Percentiles rank a stretch among this genome's conserved stretches.
Conservation (phyloP, 2,329 filamentous ascomycete species). For the Paraphaeosphaeria sporulosa region DNA sequence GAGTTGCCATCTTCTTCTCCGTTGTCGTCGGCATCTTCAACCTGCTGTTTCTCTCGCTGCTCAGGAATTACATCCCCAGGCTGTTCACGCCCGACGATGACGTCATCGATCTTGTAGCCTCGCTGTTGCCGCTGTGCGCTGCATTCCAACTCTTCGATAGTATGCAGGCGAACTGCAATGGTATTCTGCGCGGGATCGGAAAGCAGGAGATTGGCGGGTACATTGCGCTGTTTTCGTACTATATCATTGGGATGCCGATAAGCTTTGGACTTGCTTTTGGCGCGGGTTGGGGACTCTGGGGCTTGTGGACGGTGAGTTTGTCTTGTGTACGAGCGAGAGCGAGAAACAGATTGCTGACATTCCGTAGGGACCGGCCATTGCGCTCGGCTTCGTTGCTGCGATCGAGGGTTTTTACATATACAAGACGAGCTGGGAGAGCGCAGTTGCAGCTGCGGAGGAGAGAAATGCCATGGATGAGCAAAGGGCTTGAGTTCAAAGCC, state of each 20-base stretch:
- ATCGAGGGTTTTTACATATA: conserved; percentile 66
- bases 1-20: conserved; percentile 74
- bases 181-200: conserved; percentile 84
- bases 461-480: conserved; percentile 55
- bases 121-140: conserved; percentile 79
- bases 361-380: conserved; percentile 62
- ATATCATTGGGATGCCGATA: conserved; percentile 83
- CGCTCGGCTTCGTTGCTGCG: conserved; percentile 66
- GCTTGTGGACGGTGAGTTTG: conserved; percentile 70
- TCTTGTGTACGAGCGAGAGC: not conserved
- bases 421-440: conserved; percentile 63
- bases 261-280: conserved; percentile 81
- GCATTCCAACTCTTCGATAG: conserved; percentile 92
- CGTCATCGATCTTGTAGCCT: conserved; percentile 70
- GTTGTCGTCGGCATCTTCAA: conserved; percentile 81
- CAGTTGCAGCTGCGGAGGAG: conserved; percentile 66
- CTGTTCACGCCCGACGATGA: conserved; percentile 76
- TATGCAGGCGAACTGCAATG: conserved; percentile 79
- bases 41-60: conserved; percentile 69
- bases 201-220: conserved; percentile 90
- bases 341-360: conserved; percentile 14
- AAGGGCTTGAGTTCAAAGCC: not conserved
- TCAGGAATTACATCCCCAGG: conserved; percentile 76
- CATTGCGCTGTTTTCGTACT: conserved; percentile 86
- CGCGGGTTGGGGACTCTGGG: conserved; percentile 76